Evolutionary conservation across 768 basidiomycete species (phyloP).

Genomic region (Leccinum subtestaceum): DNA sequence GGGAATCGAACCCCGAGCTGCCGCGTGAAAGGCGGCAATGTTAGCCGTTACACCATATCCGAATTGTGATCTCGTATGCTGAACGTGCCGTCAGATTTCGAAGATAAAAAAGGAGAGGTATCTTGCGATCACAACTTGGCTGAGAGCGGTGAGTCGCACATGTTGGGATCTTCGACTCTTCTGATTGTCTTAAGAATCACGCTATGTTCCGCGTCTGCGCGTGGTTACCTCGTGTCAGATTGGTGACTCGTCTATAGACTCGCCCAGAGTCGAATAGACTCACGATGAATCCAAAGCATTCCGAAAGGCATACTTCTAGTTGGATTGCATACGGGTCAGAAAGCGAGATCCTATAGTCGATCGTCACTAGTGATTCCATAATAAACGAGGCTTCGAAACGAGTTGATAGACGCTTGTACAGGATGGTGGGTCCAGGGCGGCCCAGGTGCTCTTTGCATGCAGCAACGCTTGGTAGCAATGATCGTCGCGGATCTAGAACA

Average conservation of each 20-base stretch:
- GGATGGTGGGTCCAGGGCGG: conserved; percentile 17
- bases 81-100: not conserved
- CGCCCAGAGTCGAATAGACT: not conserved
- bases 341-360: not conserved
- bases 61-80: conserved; percentile 8
- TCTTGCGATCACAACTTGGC: too few relatives aligned
- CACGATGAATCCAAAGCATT: not conserved
- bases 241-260: not conserved
- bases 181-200: too few relatives aligned
- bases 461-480: not conserved
- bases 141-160: not conserved
- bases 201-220: too few relatives aligned
- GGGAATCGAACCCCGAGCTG: conserved; percentile 39
- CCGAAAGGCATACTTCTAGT: not conserved
- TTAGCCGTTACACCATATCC: conserved; percentile 68
- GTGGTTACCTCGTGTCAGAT: too few relatives aligned
- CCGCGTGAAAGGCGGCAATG: conserved; percentile 63
- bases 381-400: not conserved
- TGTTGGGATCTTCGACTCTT: not conserved
- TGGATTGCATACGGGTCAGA: too few relatives aligned
- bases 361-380: not conserved
- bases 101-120: not conserved
- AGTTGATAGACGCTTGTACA: conserved; percentile 23
- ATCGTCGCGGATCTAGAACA: not conserved
- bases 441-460: not conserved